Conservation (phyloP, 2,329 filamentous ascomycete species). For the Aspergillus felis region DNA sequence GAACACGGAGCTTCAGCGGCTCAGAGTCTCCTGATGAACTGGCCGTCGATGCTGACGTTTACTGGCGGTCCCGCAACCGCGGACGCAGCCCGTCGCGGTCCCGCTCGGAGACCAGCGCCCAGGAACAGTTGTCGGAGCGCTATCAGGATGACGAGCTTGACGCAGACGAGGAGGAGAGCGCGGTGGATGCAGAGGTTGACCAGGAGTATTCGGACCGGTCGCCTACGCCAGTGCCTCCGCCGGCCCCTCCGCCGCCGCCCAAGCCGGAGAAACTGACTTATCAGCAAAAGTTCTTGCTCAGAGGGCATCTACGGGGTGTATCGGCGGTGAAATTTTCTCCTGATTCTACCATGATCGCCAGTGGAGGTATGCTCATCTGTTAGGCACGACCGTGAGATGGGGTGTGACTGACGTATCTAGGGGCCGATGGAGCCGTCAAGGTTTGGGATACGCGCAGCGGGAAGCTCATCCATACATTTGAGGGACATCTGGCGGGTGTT, state of each 20-base stretch:
- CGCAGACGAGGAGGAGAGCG: background rate
- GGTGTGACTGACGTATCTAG: constrained; percentile 29
- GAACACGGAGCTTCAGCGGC: constrained; percentile 26
- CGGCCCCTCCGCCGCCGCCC: constrained; percentile 38
- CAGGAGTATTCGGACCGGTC: constrained; percentile 27
- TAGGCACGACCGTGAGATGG: background rate
- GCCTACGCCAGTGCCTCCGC: constrained; percentile 35
- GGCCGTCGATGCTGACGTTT: constrained; percentile 34
- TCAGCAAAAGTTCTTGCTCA: constrained; percentile 64
- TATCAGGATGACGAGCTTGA: constrained; percentile 3
- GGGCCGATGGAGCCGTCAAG: constrained; percentile 85
- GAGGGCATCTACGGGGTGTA: constrained; percentile 73
- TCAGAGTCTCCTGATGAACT: constrained; percentile 46
- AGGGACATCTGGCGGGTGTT: constrained; percentile 89
- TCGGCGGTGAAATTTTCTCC: constrained; percentile 88
- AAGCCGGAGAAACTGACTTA: constrained; percentile 63
- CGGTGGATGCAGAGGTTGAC: constrained; percentile 2
- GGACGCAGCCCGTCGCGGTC: constrained; percentile 5
- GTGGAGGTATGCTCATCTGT: constrained; percentile 55
- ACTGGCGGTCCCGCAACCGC: constrained; percentile 30
- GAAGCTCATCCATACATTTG: constrained; percentile 77
- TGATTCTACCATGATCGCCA: constrained; percentile 84
- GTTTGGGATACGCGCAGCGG: constrained; percentile 83
- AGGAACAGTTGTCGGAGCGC: constrained; percentile 1
- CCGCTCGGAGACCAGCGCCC: constrained; percentile 7